Evolutionary conservation across 176 grass and related monocot species (phyloP).

Genomic region (Oryza officinalis): DNA sequence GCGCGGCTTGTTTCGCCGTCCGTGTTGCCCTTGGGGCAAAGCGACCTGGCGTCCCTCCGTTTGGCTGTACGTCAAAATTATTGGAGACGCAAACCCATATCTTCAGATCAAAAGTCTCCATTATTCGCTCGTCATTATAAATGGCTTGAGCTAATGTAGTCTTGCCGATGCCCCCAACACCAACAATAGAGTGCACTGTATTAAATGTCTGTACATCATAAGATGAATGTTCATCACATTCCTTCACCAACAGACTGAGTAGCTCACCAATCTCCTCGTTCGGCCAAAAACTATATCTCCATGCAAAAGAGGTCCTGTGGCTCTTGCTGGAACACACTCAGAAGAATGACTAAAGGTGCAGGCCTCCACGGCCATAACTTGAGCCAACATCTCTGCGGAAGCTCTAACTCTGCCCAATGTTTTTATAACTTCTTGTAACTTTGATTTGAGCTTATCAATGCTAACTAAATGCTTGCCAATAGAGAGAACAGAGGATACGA

Average conservation of each 20-base stretch:
- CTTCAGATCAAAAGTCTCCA: constrained; percentile 4
- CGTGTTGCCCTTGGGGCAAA: too few relatives aligned
- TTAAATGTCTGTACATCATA: too few relatives aligned
- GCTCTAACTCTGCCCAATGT: constrained; percentile 25
- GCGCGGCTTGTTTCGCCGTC: too few relatives aligned
- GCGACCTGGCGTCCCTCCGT: too few relatives aligned
- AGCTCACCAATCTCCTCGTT: constrained; percentile 28
- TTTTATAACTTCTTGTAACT: constrained; percentile 7
- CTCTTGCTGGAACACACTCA: background rate
- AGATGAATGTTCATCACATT: background rate
- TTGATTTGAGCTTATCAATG: background rate
- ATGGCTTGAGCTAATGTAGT: constrained; percentile 37
- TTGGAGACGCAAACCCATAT: constrained; percentile 47
- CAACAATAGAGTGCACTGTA: constrained; percentile 36
- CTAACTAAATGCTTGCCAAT: constrained; percentile 17
- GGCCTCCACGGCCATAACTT: background rate
- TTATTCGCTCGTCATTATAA: constrained; percentile 29
- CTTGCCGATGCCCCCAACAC: constrained; percentile 40
- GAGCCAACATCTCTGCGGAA: constrained; percentile 31
- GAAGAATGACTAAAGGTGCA: background rate
- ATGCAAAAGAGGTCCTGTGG: background rate
- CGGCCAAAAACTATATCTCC: constrained; percentile 29
- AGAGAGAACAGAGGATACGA: background rate
- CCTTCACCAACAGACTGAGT: background rate
- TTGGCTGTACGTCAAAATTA: constrained; percentile 36